Base-by-base conservation (phyloP, 768 basidiomycete species). In the Dentipellis sp. region DNA sequence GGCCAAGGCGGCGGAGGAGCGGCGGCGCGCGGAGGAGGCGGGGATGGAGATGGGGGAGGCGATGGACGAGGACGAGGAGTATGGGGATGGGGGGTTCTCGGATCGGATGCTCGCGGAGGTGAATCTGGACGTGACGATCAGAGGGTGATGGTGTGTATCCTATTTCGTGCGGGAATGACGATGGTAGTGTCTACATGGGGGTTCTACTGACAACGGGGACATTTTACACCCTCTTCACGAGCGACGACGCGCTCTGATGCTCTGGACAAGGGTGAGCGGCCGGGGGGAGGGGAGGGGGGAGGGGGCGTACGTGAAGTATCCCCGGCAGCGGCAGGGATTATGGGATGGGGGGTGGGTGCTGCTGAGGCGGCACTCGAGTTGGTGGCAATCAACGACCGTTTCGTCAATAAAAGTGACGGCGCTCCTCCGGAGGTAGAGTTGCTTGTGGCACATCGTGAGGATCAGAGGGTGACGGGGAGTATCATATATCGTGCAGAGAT, bases 71-170 rank as follows among this genome's bases (percentile, higher is more conserved):
- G 59, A 59, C 29, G 58, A 62, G 9, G 52, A 64, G 16, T 63
- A 64, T 23, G 75, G 70, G 7, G 82, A 86, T 60, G 85, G 82
- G 2, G 88, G 83, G 11, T 76, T 90, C 55, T 51, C 61, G 50
- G 58, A 89, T 62, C 74, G 71, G 50, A 77, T 81, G 71, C 62
- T 88, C 37, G 75, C 80, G 63, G 81, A 83, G 42, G 66, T 85
- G 60, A 81, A 84, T 67, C 48, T 76, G 53, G 62, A 61, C 37
- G 53, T 66, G 29, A n/a, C n/a, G 19, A 14, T 45, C n/a, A 17
- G 14, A 19, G 40, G 40, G 40, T 42, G 12, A 14, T n/a, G n/a
- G 10, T 45, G 42, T 45, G n/a, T 50, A n/a, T 34, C 21, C 49
- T 29, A 12, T 19, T 17, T 19, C 21, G 34, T 29, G 29, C 19